These are phyloP conservation scores for Westerdykella ornata DNA, from an alignment of 2,329 filamentous ascomycete genomes.

Conservation along the genomic window DNA sequence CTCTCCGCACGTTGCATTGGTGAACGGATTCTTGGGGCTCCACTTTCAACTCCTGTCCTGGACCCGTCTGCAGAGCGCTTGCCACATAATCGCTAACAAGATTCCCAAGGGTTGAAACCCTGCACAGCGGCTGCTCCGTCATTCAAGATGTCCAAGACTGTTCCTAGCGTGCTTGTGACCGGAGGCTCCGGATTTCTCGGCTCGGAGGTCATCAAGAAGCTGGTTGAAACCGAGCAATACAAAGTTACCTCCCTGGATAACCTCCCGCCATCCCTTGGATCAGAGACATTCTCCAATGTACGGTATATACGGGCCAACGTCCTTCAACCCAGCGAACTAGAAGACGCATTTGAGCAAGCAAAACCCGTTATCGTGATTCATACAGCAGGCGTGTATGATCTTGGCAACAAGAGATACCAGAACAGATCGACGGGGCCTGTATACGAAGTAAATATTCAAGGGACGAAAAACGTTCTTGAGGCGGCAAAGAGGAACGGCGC, in stretches of 20 bases:
- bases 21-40: no score
- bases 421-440: conserved; percentile 48
- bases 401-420: conserved; percentile 37
- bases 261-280: conserved; percentile 30
- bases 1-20: no score
- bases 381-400: conserved; percentile 57
- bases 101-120: no score
- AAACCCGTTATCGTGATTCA: conserved; percentile 83
- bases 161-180: conserved; percentile 38
- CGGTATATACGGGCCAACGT: conserved; percentile 39
- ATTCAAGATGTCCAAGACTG: conserved; percentile 15
- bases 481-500: conserved; percentile 64
- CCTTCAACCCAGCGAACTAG: conserved; percentile 30
- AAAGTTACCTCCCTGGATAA: conserved; percentile 38
- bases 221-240: conserved; percentile 35
- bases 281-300: conserved; percentile 17
- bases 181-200: conserved; percentile 46
- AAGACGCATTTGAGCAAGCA: conserved; percentile 51
- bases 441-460: conserved; percentile 79
- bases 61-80: no score
- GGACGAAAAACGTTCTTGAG: conserved; percentile 70
- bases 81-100: no score
- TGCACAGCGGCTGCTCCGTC: no score
- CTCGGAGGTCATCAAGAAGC: conserved; percentile 35
- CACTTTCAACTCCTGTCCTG: no score